Conservation (phyloP, 768 basidiomycete species). For the Coprinopsis cinerea region DNA sequence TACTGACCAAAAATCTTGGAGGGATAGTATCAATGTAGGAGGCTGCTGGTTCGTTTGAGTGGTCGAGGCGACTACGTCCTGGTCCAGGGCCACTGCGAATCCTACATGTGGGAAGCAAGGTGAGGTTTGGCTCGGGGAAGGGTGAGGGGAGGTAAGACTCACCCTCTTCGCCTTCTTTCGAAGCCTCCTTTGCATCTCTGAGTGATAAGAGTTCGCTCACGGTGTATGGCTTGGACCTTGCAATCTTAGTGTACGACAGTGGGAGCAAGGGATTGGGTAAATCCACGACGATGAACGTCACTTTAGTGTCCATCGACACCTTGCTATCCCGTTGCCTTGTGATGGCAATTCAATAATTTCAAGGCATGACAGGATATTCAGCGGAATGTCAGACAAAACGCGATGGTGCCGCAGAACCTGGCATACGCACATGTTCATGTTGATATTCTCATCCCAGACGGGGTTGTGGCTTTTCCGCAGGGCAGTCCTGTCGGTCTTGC, state of each 20-base stretch:
- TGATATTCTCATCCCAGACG: slow-evolving; percentile 7
- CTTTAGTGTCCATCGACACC: background rate
- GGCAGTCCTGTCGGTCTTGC: background rate
- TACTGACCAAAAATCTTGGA: slow-evolving; percentile 1
- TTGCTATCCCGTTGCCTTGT: background rate
- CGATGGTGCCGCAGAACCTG: too few species aligned
- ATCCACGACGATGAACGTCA: slow-evolving; percentile 8
- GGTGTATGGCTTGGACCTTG: slow-evolving; percentile 1
- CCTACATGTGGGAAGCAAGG: background rate
- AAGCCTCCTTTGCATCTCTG: background rate
- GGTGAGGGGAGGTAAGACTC: background rate
- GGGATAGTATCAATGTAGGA: background rate
- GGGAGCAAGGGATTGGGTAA: background rate
- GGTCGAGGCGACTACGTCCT: too few species aligned
- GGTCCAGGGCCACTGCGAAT: background rate
- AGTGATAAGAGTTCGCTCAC: slow-evolving; percentile 1
- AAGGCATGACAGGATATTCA: too few species aligned
- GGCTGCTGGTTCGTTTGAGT: background rate
- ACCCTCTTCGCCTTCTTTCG: background rate
- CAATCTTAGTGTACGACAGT: background rate
- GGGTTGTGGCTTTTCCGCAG: background rate
- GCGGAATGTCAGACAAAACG: too few species aligned
- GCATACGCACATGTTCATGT: slow-evolving; percentile 1
- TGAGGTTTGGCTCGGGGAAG: background rate
- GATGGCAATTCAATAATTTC: background rate